These are phyloP conservation scores for Sporisorium graminicola DNA, from an alignment of 1,284 basidiomycete genomes.

Conservation along the genomic window DNA sequence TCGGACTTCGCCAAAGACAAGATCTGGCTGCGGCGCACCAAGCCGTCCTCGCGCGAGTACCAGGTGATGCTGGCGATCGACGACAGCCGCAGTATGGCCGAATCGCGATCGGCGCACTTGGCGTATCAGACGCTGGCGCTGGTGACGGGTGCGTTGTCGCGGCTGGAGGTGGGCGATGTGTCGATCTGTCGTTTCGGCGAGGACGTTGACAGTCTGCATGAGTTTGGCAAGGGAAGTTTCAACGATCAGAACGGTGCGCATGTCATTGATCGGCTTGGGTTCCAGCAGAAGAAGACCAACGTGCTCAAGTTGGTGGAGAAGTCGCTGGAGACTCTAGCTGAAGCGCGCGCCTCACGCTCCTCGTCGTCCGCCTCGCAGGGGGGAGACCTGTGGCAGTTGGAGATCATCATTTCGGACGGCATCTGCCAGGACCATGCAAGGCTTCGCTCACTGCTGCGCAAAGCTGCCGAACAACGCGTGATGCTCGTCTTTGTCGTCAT, in stretches of 20 bases:
- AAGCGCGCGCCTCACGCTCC: conserved; percentile 78
- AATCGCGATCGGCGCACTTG: conserved; percentile 90
- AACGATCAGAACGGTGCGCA: conserved; percentile 73
- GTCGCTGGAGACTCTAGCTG: conserved; percentile 81
- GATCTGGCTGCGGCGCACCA: conserved; percentile 96
- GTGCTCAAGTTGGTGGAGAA: conserved; percentile 87
- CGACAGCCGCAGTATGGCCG: conserved; percentile 96
- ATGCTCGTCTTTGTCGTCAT: conserved; percentile 98
- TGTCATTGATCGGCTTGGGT: conserved; percentile 86
- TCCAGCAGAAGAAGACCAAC: conserved; percentile 91
- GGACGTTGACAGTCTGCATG: conserved; percentile 86
- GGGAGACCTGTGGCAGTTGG: conserved; percentile 93
- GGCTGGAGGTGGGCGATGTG: conserved; percentile 94
- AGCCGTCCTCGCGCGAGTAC: conserved; percentile 93
- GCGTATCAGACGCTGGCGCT: conserved; percentile 94
- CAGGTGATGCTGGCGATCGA: conserved; percentile 95
- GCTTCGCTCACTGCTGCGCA: conserved; percentile 83
- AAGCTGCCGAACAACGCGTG: conserved; percentile 89
- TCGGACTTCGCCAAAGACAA: conserved; percentile 99
- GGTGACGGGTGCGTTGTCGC: conserved; percentile 88
- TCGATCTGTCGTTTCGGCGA: conserved; percentile 92
- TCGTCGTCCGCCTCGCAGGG: conserved; percentile 53
- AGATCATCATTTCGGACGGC: conserved; percentile 98
- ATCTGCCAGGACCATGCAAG: conserved; percentile 95
- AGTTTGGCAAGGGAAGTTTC: conserved; percentile 73